A percentile compares a stretch with the other conserved stretches of the same genome.
phyloP scores from a whole-genome alignment of 2,329 filamentous ascomycete species.

The Fonsecaea pugnacius region DNA sequence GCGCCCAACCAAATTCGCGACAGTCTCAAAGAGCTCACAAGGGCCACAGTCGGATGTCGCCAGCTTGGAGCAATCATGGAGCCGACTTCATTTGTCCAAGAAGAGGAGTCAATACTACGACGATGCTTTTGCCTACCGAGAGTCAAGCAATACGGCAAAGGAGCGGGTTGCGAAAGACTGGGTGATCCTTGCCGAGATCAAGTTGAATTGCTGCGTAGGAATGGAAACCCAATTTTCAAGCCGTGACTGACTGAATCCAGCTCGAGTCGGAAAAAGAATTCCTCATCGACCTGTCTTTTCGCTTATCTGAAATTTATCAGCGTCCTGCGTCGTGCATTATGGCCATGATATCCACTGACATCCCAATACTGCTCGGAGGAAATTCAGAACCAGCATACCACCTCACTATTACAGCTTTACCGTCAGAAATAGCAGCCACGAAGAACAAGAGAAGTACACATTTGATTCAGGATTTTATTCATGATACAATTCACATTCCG shows the following conservation, averaged over 20 bases:
- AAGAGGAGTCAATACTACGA: slow-evolving; percentile 48
- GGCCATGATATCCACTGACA: slow-evolving; percentile 75
- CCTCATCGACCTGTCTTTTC: slow-evolving; percentile 72
- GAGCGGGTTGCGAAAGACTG: slow-evolving; percentile 60
- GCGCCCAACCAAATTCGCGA: slow-evolving; percentile 29
- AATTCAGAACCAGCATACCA: slow-evolving; percentile 80
- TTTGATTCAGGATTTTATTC: slow-evolving; percentile 76
- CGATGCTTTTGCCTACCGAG: slow-evolving; percentile 46
- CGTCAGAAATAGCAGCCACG: slow-evolving; percentile 69
- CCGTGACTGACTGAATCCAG: slow-evolving; percentile 36
- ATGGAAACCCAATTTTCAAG: slow-evolving; percentile 2
- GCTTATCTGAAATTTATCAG: slow-evolving; percentile 75
- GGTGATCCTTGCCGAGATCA: slow-evolving; percentile 66
- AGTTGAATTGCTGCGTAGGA: slow-evolving; percentile 67
- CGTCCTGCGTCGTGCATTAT: slow-evolving; percentile 74
- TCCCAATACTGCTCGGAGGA: slow-evolving; percentile 74
- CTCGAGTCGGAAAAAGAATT: slow-evolving; percentile 78
- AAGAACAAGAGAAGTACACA: slow-evolving; percentile 81
- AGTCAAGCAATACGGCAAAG: slow-evolving; percentile 45
- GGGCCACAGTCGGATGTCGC: slow-evolving; percentile 31
- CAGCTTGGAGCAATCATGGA: slow-evolving; percentile 34
- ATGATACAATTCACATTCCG: slow-evolving; percentile 69
- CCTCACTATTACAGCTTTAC: slow-evolving; percentile 72
- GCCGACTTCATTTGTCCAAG: slow-evolving; percentile 37
- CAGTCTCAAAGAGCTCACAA: slow-evolving; percentile 24